Conservation (phyloP, 2,329 filamentous ascomycete species). For the Ploettnerulaceae sp. region DNA sequence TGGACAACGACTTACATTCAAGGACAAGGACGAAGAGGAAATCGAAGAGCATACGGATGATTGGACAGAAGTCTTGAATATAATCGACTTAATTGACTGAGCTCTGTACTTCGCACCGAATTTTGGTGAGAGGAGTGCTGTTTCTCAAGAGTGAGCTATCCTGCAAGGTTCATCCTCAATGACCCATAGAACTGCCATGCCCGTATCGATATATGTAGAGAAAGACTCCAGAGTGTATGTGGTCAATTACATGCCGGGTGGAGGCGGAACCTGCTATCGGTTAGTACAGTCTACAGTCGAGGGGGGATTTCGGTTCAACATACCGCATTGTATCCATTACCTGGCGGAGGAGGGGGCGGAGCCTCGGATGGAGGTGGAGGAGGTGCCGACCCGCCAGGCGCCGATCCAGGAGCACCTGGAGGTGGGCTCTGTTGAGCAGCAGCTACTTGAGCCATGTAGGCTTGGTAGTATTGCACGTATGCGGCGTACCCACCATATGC, state of each 20-base stretch:
- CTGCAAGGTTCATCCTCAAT: constrained; percentile 14
- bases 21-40: constrained; percentile 32
- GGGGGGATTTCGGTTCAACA: constrained; percentile 6
- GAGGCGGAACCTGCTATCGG: constrained; percentile 42
- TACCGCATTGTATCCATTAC: constrained; percentile 56
- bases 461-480: constrained; percentile 68
- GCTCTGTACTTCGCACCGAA: constrained; percentile 2
- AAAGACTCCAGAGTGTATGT: neutral
- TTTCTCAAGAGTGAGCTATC: constrained; percentile 26
- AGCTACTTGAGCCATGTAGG: constrained; percentile 57
- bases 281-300: constrained; percentile 7
- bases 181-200: constrained; percentile 1
- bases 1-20: constrained; percentile 35
- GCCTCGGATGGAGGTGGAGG: constrained; percentile 49
- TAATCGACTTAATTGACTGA: constrained; percentile 33
- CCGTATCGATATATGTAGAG: neutral
- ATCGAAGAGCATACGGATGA: constrained; percentile 22
- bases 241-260: constrained; percentile 41
- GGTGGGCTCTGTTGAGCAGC: constrained; percentile 40
- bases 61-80: constrained; percentile 29
- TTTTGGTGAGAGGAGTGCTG: neutral
- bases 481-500: constrained; percentile 85
- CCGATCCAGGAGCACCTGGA: constrained; percentile 37
- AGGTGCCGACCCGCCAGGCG: constrained; percentile 45
- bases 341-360: constrained; percentile 59